These are phyloP conservation scores for Entrophospora sp. DNA, from an alignment of 192 early-diverging fungal genomes.

Conservation along the genomic window DNA sequence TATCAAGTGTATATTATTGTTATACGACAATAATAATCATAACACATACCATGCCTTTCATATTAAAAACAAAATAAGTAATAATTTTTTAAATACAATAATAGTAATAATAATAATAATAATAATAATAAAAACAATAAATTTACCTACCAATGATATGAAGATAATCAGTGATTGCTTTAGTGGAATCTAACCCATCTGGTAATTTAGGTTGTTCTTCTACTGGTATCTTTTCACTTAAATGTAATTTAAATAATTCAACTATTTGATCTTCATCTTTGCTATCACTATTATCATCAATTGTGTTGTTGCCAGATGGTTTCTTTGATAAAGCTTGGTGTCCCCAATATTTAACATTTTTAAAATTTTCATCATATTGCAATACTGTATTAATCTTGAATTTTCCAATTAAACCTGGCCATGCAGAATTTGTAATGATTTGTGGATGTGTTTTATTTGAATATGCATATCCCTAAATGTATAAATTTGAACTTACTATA, in stretches of 20 bases:
- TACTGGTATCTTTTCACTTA: neutral
- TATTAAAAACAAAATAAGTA: neutral
- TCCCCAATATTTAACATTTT: neutral
- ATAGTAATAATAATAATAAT: too few species aligned
- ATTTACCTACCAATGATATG: neutral
- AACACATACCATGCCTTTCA: neutral
- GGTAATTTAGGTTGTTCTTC: neutral
- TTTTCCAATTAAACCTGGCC: neutral
- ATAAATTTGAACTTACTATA: too few species aligned
- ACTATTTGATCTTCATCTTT: neutral
- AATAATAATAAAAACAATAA: neutral
- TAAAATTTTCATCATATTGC: conserved; percentile 2
- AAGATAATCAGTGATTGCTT: conserved; percentile 10
- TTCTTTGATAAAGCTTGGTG: neutral
- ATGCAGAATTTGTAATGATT: conserved; percentile 3
- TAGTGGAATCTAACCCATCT: neutral
- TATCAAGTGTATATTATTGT: neutral
- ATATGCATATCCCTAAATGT: too few species aligned
- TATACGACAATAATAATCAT: too few species aligned
- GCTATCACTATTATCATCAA: neutral
- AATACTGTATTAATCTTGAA: conserved; percentile 10
- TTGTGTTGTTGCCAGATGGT: too few species aligned
- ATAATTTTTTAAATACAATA: neutral
- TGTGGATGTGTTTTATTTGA: conserved; percentile 8
- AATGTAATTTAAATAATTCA: neutral